Evolutionary conservation across 83 land plant genomes (phyloP), one percentile per base, ranked within the genome.

Genomic region (Picea mariana): DNA sequence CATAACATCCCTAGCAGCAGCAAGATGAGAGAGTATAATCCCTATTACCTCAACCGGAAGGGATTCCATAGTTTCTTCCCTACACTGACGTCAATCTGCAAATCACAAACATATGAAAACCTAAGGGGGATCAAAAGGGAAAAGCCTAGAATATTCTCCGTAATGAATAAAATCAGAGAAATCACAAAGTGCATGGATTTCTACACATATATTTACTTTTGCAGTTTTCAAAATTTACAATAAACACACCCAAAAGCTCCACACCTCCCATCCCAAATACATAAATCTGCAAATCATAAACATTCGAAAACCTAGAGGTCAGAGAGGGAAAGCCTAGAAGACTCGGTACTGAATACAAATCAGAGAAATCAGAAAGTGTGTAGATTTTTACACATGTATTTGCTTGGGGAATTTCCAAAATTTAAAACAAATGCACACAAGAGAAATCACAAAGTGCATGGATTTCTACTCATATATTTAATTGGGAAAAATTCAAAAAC

Each of bases 11-110:
- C 94, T 81, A 8, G 96, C 97, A 24, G 91, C 87, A 58, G 87
- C 91, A 64, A 95, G 83, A 44, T 85, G 81, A 31, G 97, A 91
- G 7, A 95, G 84, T n/a, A 95, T 93, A 82, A 93, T 95, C 18
- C 98, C 98, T 42, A 95, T 86, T 5, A 95, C 98, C 81, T 95
- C 98, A 26, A 95, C 92, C 59, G 97, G 97, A 49, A 94, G 89
- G 27, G 83, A 24, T 79, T 94, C 97, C 97, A 94, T 92, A 20
- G 1, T 16, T 77, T 34, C 27, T 16, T 58, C 58, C 21, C 55
- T 8, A 3, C 24, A 3, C 18, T 44, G 24, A 44, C 77, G 31
- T 27, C 77, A 73, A 11, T 73, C 77, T 73, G 58, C 52, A 38
- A 18, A 47, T 6, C 23, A 40, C 18, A 72, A 18, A 40, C 23